Evolutionary conservation across 2,329 filamentous ascomycete species (phyloP).

Genomic region (Colletotrichum sp.): DNA sequence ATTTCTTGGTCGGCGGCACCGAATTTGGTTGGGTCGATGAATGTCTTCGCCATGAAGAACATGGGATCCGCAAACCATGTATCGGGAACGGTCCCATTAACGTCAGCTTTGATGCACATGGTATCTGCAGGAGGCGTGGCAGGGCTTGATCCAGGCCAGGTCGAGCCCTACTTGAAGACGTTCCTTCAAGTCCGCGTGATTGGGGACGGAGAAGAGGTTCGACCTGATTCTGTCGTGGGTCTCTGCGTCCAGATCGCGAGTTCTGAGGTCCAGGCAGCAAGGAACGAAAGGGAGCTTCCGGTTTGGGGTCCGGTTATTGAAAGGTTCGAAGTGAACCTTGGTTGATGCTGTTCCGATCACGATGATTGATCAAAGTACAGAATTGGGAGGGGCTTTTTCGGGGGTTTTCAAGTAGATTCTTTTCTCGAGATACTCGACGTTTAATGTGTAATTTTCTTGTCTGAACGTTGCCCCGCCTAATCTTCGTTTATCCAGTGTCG

Average conservation of each 20-base stretch:
- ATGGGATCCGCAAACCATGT: conserved; percentile 38
- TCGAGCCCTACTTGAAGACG: conserved; percentile 46
- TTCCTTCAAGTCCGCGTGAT: conserved; percentile 39
- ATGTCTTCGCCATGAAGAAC: conserved; percentile 53
- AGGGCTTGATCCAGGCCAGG: conserved; percentile 38
- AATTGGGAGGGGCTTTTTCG: not conserved
- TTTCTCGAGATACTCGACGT: not conserved
- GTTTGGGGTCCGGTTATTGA: conserved; percentile 36
- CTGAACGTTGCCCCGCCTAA: not conserved
- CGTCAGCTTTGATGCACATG: conserved; percentile 50
- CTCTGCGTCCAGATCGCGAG: conserved; percentile 41
- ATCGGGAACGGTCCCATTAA: conserved; percentile 57
- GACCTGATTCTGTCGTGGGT: conserved; percentile 32
- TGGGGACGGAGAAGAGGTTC: conserved; percentile 30
- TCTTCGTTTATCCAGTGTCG: not conserved
- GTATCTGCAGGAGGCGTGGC: conserved; percentile 39
- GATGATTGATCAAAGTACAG: not conserved
- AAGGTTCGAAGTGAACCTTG: conserved; percentile 11
- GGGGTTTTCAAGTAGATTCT: not conserved
- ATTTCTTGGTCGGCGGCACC: conserved; percentile 54
- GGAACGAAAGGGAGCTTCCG: conserved; percentile 36
- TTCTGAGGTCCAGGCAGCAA: conserved; percentile 38
- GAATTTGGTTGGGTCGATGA: conserved; percentile 67
- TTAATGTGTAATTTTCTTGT: not conserved
- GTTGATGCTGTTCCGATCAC: not conserved